Percentiles rank a stretch among this genome's conserved stretches.
Evolutionary conservation across 1,139 yeast genomes (phyloP).

Genomic region (Trichomonascaceae sp.): DNA sequence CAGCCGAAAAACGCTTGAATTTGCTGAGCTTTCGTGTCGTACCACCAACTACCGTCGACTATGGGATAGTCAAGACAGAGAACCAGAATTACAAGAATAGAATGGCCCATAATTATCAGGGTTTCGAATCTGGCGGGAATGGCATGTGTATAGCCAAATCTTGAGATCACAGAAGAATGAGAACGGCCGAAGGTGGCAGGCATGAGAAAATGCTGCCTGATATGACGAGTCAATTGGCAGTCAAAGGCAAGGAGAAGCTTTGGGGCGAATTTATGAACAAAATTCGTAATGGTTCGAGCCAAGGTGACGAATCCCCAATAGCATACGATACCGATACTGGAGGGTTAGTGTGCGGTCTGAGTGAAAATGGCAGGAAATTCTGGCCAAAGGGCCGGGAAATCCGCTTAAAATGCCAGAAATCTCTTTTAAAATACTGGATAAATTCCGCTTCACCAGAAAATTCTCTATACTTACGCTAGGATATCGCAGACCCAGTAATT

Average conservation of each 20-base stretch:
- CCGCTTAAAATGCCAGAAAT: too few relatives aligned
- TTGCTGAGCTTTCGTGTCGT: slow-evolving; percentile 33
- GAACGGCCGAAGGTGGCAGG: slow-evolving; percentile 44
- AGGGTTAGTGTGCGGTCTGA: not conserved
- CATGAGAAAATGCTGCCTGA: slow-evolving; percentile 14
- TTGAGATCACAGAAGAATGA: slow-evolving; percentile 37
- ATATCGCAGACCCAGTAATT: not conserved
- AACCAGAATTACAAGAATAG: slow-evolving; percentile 38
- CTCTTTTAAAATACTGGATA: too few relatives aligned
- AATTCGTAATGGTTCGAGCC: slow-evolving; percentile 8
- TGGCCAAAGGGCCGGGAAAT: too few relatives aligned
- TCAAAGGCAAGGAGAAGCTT: slow-evolving; percentile 13
- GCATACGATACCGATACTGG: slow-evolving; percentile 5
- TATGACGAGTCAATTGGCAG: slow-evolving; percentile 10
- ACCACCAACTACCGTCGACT: slow-evolving; percentile 35
- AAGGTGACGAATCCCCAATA: slow-evolving; percentile 10
- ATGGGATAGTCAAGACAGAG: slow-evolving; percentile 37
- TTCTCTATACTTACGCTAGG: slow-evolving; percentile 3
- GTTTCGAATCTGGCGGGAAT: slow-evolving; percentile 62
- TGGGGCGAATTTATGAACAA: slow-evolving; percentile 5
- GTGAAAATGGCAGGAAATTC: too few relatives aligned
- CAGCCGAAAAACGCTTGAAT: slow-evolving; percentile 4
- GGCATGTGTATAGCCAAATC: slow-evolving; percentile 29
- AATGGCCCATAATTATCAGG: slow-evolving; percentile 41
- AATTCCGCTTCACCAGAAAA: too few relatives aligned